These are phyloP conservation scores for Calocera cornea DNA, from an alignment of 768 basidiomycete genomes.

Conservation along the genomic window DNA sequence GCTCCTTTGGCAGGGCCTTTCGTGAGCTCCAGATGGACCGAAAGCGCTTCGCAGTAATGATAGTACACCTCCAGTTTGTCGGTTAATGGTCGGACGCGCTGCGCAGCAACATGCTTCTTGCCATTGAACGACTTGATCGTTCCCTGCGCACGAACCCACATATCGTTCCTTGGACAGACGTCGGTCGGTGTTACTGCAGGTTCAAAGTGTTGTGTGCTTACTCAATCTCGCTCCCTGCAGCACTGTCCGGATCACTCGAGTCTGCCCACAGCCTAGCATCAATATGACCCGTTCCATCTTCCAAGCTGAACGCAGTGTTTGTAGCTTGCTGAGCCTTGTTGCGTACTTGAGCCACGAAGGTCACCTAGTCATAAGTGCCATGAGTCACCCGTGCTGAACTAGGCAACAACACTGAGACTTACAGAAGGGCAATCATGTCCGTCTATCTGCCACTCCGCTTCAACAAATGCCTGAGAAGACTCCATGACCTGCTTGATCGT, in stretches of 20 bases:
- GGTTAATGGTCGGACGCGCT: slow-evolving; percentile 50
- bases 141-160: slow-evolving; percentile 71
- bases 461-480: slow-evolving; percentile 72
- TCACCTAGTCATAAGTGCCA: slow-evolving; percentile 38
- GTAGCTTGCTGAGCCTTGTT: slow-evolving; percentile 59
- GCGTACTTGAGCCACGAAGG: slow-evolving; percentile 59
- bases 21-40: slow-evolving; percentile 50
- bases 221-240: slow-evolving; percentile 24
- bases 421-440: slow-evolving; percentile 72
- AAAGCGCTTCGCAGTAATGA: slow-evolving; percentile 64
- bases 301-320: slow-evolving; percentile 63
- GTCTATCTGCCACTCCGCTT: slow-evolving; percentile 80
- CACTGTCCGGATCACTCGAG: slow-evolving; percentile 39
- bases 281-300: slow-evolving; percentile 73
- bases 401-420: slow-evolving; percentile 11
- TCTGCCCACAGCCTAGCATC: slow-evolving; percentile 79
- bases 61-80: slow-evolving; percentile 71
- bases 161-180: slow-evolving; percentile 42
- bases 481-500: slow-evolving; percentile 61
- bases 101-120: slow-evolving; percentile 71
- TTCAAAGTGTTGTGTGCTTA: slow-evolving; percentile 13
- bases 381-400: not conserved
- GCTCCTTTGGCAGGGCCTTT: slow-evolving; percentile 35
- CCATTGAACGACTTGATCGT: slow-evolving; percentile 65
- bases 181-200: not conserved